Evolutionary conservation across 2,329 filamentous ascomycete species (phyloP), one percentile per base, ranked within the genome.

Genomic region (Diaporthe caulivora): DNA sequence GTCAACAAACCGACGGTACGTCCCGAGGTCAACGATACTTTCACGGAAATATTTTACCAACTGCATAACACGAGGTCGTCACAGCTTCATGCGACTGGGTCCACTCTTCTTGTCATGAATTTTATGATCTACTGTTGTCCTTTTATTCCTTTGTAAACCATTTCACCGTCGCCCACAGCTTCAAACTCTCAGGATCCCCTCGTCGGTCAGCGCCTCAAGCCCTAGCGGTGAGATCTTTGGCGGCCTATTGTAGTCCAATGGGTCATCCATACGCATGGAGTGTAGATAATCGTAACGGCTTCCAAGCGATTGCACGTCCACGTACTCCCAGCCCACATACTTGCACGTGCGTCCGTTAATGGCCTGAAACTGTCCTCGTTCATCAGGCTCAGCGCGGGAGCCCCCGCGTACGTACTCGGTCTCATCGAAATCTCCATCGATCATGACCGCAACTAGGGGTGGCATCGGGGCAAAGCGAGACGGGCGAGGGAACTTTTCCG

Each of bases 341-440:
- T 17, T 26, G 55, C 55, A 60, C 18, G 55, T 60, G 21, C 55
- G 55, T 26, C 55, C 55, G n/a, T 60, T 37, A 2, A 60, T 9
- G 6, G 13, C 55, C 1, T 21, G 55, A 3, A 42, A 60, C n/a
- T 60, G 55, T 9, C 55, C 55, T 26, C 55, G 31, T n/a, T 60
- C 55, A 15, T 60, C 18, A 2, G 55, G 55, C 6, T 21, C 55
- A 26, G 55, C 55, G 13, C 34, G 55, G 3, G 11, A 4, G 2
- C 55, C 55, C 17, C 55, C 34, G 34, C 21, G 34, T 15, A 60
- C 55, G 5, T 60, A 60, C 7, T 40, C 34, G n/a, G 21, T 60
- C 55, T 60, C 55, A 26, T 42, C 34, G 8, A 60, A 60, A 9
- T 60, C 55, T 6, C 55, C n/a, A 17, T 60, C 55, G n/a, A 60